These are phyloP conservation scores for Alternaria brassicicola DNA, from an alignment of 2,329 filamentous ascomycete genomes.

Conservation along the genomic window DNA sequence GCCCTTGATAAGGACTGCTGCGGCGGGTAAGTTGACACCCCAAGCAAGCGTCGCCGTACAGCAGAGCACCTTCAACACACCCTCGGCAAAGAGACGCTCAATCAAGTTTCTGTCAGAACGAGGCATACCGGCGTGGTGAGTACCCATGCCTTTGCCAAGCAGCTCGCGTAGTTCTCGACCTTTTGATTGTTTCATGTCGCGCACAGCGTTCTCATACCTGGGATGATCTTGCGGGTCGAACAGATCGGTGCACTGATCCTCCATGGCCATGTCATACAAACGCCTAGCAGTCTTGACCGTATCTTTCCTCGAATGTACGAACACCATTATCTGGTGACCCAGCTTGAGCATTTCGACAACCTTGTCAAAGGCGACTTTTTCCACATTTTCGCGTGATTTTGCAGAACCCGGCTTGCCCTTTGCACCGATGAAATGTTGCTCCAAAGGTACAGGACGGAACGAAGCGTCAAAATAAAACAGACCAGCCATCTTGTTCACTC, in stretches of 20 bases:
- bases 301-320: conserved; percentile 95
- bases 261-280: conserved; percentile 83
- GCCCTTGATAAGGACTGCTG: conserved; percentile 96
- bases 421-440: conserved; percentile 96
- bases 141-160: conserved; percentile 86
- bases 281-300: conserved; percentile 87
- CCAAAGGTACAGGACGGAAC: conserved; percentile 91
- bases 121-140: conserved; percentile 97
- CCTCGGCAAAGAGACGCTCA: conserved; percentile 87
- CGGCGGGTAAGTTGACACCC: conserved; percentile 98
- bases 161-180: conserved; percentile 88
- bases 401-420: conserved; percentile 87
- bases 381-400: conserved; percentile 85
- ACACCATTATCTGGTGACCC: conserved; percentile 99
- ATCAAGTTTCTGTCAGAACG: conserved; percentile 94
- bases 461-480: conserved; percentile 97
- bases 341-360: conserved; percentile 88
- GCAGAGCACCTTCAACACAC: conserved; percentile 94
- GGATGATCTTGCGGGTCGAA: conserved; percentile 83
- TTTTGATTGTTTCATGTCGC: conserved; percentile 84
- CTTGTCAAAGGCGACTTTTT: conserved; percentile 88
- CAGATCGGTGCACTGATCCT: conserved; percentile 78
- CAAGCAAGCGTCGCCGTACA: conserved; percentile 97
- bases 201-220: conserved; percentile 76
- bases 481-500: conserved; percentile 90